phyloP scores from a whole-genome alignment of 345 rosid genomes.

The Diplotaxis tenuifolia region DNA sequence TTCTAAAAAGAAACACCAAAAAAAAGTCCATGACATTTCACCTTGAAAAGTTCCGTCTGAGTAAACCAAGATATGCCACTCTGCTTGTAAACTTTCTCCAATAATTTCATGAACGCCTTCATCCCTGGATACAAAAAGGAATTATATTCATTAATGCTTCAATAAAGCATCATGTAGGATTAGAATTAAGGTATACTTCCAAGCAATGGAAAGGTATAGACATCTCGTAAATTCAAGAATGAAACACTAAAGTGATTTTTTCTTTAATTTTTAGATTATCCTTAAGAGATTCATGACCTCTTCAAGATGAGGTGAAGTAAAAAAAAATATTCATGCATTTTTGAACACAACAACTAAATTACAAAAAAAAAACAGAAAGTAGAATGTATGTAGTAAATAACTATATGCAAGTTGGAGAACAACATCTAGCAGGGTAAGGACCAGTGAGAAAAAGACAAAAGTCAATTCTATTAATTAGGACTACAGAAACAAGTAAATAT shows the following conservation, averaged over 20 bases:
- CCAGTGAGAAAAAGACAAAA: neutral
- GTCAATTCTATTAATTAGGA: neutral
- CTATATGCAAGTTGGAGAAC: neutral
- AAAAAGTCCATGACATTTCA: constrained; percentile 11
- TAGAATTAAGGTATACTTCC: neutral
- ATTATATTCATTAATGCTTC: neutral
- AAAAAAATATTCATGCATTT: too few relatives aligned
- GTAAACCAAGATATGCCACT: constrained; percentile 96
- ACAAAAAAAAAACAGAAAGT: too few relatives aligned
- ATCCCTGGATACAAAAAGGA: constrained; percentile 47
- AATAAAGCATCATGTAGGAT: neutral
- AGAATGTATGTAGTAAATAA: neutral
- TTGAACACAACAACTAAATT: too few relatives aligned
- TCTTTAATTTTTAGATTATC: too few relatives aligned
- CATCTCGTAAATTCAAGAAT: constrained; percentile 22
- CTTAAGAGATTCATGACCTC: too few relatives aligned
- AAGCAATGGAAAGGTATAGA: neutral
- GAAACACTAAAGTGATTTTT: too few relatives aligned
- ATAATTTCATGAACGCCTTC: constrained; percentile 67
- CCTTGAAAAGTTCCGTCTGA: constrained; percentile 97
- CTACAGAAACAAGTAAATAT: too few relatives aligned
- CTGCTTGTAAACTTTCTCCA: constrained; percentile 82
- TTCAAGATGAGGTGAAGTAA: too few relatives aligned
- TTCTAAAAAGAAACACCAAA: neutral
- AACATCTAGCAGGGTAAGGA: neutral